These are phyloP conservation scores for Lagenidium sp. DNA, from an alignment of 352 stramenopile genomes.

Conservation along the genomic window DNA sequence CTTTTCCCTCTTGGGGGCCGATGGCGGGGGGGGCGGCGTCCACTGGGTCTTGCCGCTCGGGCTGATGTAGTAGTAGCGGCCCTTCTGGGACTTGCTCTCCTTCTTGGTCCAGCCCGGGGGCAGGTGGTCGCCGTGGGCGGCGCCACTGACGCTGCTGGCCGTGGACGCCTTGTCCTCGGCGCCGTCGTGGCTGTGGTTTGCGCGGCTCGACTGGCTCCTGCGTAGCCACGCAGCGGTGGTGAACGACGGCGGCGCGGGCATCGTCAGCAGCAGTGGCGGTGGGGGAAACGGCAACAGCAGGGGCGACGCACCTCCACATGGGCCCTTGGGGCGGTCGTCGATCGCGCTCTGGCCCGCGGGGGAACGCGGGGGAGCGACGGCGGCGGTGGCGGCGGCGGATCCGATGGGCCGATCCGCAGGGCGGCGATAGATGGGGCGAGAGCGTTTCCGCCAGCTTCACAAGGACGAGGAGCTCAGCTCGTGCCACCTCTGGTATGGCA, in stretches of 20 bases:
- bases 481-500: too few species aligned
- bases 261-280: too few species aligned
- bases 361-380: too few species aligned
- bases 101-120: conserved; percentile 73
- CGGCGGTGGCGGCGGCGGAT: not conserved
- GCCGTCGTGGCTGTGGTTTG: not conserved
- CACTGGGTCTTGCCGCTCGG: conserved; percentile 78
- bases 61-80: conserved; percentile 81
- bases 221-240: too few species aligned
- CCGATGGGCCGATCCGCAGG: too few species aligned
- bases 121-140: conserved; percentile 26
- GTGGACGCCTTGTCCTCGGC: not conserved
- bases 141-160: not conserved
- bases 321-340: too few species aligned
- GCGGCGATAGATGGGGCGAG: not conserved
- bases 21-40: conserved; percentile 29
- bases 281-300: not conserved
- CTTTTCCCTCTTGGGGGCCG: conserved; percentile 3
- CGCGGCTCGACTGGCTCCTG: too few species aligned
- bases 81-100: conserved; percentile 83
- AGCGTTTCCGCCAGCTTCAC: not conserved
- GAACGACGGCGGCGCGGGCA: too few species aligned
- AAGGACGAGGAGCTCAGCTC: too few species aligned
- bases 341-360: too few species aligned
- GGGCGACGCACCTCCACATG: not conserved